Conservation (phyloP, 805 yeast species). For the Tetrapisispora nanseiensis region DNA sequence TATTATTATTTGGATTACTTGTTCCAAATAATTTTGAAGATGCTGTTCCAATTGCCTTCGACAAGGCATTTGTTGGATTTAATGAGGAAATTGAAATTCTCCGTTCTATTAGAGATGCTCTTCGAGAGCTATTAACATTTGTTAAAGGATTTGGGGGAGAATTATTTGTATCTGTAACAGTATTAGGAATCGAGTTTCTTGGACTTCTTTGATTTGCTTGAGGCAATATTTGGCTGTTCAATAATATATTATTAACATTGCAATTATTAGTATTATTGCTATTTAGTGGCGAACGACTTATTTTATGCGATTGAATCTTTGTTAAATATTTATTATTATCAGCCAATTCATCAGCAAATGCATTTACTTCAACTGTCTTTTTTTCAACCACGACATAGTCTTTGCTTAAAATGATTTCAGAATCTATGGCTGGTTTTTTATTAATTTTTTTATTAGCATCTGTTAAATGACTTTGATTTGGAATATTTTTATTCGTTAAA, state of each 20-base stretch:
- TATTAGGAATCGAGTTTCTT: slow-evolving; percentile 33
- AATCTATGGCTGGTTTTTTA: slow-evolving; percentile 8
- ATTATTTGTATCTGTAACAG: slow-evolving; percentile 28
- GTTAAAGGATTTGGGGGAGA: background rate
- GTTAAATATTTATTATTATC: slow-evolving; percentile 1
- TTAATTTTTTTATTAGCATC: background rate
- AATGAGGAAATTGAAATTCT: slow-evolving; percentile 55
- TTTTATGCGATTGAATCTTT: background rate
- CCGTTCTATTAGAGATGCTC: slow-evolving; percentile 55
- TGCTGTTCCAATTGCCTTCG: slow-evolving; percentile 80
- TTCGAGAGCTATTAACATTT: slow-evolving; percentile 34
- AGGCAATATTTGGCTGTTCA: background rate
- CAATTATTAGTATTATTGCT: too few relatives aligned
- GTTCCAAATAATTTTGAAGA: slow-evolving; percentile 76
- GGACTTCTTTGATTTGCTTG: slow-evolving; percentile 7
- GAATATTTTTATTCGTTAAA: background rate
- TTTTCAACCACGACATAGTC: slow-evolving; percentile 95
- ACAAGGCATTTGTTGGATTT: slow-evolving; percentile 78
- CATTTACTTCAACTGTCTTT: slow-evolving; percentile 89
- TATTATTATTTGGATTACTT: slow-evolving; percentile 10
- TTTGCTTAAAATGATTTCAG: slow-evolving; percentile 52
- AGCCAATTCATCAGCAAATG: slow-evolving; percentile 87
- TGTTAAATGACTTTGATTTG: background rate
- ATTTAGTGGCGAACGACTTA: slow-evolving; percentile 1
- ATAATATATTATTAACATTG: slow-evolving; percentile 1